phyloP scores from a whole-genome alignment of 192 early-diverging fungal species.

The Cetraspora pellucida region DNA sequence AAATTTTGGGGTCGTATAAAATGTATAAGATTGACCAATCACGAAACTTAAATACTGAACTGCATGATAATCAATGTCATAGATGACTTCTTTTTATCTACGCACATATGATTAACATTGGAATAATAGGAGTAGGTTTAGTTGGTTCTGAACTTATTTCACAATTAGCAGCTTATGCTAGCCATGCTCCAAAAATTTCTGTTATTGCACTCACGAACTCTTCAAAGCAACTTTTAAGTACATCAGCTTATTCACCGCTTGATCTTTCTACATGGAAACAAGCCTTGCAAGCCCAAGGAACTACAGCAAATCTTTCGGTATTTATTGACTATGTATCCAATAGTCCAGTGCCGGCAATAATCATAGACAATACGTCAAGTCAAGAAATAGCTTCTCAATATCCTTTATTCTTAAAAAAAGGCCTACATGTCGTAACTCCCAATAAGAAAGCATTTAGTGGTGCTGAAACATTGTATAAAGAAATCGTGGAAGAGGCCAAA shows the following conservation, averaged over 20 bases:
- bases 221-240: constrained; percentile 63
- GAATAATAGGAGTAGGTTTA: constrained; percentile 92
- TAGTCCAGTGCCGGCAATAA: constrained; percentile 59
- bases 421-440: constrained; percentile 90
- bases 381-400: constrained; percentile 79
- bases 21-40: too few relatives aligned
- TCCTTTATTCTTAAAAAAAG: constrained; percentile 77
- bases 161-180: constrained; percentile 69
- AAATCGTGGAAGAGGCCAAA: constrained; percentile 63
- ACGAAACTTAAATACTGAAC: too few relatives aligned
- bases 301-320: constrained; percentile 48
- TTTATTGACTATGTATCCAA: constrained; percentile 62
- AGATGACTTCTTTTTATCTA: background rate
- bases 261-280: constrained; percentile 54
- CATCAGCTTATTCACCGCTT: constrained; percentile 46
- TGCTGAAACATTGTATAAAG: constrained; percentile 66
- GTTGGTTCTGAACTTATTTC: constrained; percentile 89
- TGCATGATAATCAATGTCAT: too few relatives aligned
- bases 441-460: constrained; percentile 98
- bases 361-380: constrained; percentile 93
- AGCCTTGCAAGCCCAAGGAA: constrained; percentile 44
- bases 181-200: constrained; percentile 56
- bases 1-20: too few relatives aligned
- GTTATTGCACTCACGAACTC: constrained; percentile 85
- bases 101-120: constrained; percentile 69